A percentile compares a stretch with the other conserved stretches of the same genome.
phyloP scores from a whole-genome alignment of 225 moss, liverwort and hornwort genomes.

The Pseudisothecium myosuroides region DNA sequence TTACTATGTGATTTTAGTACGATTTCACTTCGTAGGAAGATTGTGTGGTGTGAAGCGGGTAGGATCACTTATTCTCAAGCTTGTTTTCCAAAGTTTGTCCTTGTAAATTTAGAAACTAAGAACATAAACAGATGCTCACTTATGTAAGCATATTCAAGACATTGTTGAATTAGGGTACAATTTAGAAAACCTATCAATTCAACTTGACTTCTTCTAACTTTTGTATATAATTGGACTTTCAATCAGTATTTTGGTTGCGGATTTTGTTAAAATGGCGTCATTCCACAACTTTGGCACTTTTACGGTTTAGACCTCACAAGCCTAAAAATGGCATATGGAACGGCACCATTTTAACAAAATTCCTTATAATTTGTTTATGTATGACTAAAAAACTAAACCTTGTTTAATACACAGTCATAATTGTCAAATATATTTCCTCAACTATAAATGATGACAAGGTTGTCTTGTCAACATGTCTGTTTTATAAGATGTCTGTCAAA shows the following conservation, averaged over 20 bases:
- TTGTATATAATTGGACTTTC: background rate
- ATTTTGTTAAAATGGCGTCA: too few species aligned
- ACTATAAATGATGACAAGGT: background rate
- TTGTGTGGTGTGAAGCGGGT: background rate
- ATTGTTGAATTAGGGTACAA: background rate
- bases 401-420: background rate
- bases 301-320: too few species aligned
- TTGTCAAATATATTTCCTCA: background rate
- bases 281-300: too few species aligned
- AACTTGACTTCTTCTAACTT: background rate
- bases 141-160: background rate
- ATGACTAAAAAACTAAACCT: background rate
- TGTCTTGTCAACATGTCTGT: background rate
- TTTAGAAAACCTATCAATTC: background rate
- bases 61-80: background rate
- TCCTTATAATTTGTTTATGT: background rate
- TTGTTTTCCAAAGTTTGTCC: accelerated
- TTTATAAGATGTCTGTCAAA: too few species aligned
- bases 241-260: background rate
- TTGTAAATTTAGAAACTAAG: background rate
- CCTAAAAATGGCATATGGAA: too few species aligned
- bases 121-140: background rate
- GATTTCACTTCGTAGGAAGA: background rate
- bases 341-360: too few species aligned
- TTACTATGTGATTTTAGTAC: background rate